Evolutionary conservation across 495 filamentous ascomycete genomes (phyloP).

Genomic region (Lasiosphaeria hispida): DNA sequence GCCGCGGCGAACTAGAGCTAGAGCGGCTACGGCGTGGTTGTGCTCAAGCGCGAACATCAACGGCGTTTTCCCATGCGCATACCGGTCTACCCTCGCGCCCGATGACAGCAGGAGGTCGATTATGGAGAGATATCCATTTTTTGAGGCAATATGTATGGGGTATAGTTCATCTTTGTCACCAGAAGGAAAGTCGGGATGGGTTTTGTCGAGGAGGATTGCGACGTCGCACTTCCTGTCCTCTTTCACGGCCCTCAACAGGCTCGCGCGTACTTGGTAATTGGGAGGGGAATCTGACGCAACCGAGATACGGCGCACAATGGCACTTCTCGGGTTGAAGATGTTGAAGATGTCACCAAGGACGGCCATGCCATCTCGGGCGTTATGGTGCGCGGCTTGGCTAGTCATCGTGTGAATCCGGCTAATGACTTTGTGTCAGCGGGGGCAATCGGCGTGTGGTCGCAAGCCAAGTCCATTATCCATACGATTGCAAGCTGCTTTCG

Average conservation of each 20-base stretch:
- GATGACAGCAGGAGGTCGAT: slow-evolving; percentile 8
- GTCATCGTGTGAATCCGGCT: background rate
- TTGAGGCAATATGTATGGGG: slow-evolving; percentile 13
- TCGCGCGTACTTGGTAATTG: background rate
- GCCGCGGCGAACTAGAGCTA: slow-evolving; percentile 6
- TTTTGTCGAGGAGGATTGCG: background rate
- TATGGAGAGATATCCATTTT: slow-evolving; percentile 7
- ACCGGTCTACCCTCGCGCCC: slow-evolving; percentile 12
- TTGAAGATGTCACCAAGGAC: background rate
- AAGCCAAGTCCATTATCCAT: background rate
- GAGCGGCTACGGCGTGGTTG: slow-evolving; percentile 1
- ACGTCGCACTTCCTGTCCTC: background rate
- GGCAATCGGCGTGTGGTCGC: no score
- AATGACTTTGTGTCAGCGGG: background rate
- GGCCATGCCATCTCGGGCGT: background rate
- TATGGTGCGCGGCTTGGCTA: background rate
- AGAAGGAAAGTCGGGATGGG: slow-evolving; percentile 13
- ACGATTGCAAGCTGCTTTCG: slow-evolving; percentile 4
- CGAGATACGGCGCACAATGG: background rate
- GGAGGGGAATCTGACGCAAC: background rate
- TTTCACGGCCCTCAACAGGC: slow-evolving; percentile 8
- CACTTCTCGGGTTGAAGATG: background rate
- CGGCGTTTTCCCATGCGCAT: background rate
- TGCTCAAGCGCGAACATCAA: slow-evolving; percentile 11
- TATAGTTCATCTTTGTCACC: background rate